Percentiles rank a stretch among this genome's conserved stretches.
These are phyloP conservation scores for Lophium mytilinum DNA, from an alignment of 495 filamentous ascomycete genomes.

Conservation along the genomic window DNA sequence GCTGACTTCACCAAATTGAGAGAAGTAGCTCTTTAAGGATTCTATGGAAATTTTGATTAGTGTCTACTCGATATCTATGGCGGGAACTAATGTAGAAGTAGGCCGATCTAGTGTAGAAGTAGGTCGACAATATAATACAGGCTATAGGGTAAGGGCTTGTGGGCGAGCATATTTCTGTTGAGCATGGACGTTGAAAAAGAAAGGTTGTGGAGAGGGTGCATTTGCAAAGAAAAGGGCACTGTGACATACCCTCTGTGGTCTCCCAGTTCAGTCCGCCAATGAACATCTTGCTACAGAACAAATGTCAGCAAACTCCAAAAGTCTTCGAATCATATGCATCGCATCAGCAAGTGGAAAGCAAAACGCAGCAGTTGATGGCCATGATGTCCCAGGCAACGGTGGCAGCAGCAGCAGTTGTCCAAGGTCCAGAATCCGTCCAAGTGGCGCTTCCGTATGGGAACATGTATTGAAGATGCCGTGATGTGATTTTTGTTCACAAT, in stretches of 20 bases:
- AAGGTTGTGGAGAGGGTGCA: no score
- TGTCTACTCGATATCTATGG: no score
- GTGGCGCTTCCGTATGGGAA: neutral
- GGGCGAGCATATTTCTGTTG: neutral
- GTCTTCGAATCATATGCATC: neutral
- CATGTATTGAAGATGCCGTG: no score
- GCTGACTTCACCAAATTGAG: conserved; percentile 91
- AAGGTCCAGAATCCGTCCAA: neutral
- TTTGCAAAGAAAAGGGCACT: neutral
- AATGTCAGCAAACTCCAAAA: neutral
- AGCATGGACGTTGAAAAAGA: neutral
- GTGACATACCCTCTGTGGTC: conserved; percentile 84
- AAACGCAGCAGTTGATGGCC: neutral
- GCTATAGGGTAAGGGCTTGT: no score
- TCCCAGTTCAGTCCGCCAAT: conserved; percentile 99
- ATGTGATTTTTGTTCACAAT: no score
- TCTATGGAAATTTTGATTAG: conserved; percentile 43
- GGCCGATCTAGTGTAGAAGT: no score
- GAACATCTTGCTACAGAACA: conserved; percentile 82
- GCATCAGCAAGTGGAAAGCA: neutral
- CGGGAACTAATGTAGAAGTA: no score
- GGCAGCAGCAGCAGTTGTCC: neutral
- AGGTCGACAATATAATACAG: no score
- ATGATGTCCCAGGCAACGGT: neutral
- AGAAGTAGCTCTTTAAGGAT: conserved; percentile 97